A percentile compares a stretch with the other conserved stretches of the same genome.
Conservation (phyloP, 2,329 filamentous ascomycete genomes). For the Lojkania enalia region DNA sequence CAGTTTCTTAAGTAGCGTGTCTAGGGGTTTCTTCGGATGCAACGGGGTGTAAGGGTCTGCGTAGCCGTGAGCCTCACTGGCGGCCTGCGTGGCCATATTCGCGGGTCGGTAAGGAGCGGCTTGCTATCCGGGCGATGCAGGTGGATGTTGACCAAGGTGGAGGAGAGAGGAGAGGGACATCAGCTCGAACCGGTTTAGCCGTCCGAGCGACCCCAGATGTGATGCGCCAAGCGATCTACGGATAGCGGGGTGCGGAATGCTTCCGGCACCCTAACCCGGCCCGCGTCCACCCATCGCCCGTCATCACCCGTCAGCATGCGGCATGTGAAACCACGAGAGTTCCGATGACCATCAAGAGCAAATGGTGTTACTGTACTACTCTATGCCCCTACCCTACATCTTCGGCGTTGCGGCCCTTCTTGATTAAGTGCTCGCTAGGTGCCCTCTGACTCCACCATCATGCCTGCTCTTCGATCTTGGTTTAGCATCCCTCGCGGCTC, state of each 20-base stretch:
- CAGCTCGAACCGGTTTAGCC: background rate
- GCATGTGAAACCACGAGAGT: no score
- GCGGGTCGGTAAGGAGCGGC: constrained; percentile 35
- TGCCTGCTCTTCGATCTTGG: constrained; percentile 56
- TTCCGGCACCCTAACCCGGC: constrained; percentile 20
- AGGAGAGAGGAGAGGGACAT: constrained; percentile 22
- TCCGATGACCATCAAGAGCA: no score
- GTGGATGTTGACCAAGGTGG: constrained; percentile 6
- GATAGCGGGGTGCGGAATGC: constrained; percentile 24
- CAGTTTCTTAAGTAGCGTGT: constrained; percentile 24
- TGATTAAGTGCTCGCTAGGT: no score
- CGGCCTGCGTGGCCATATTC: constrained; percentile 9
- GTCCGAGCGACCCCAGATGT: constrained; percentile 18
- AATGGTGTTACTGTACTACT: no score
- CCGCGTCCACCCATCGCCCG: constrained; percentile 26
- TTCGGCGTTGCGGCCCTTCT: no score
- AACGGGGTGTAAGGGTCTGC: constrained; percentile 30
- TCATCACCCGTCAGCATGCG: constrained; percentile 25
- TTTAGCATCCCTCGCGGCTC: constrained; percentile 62
- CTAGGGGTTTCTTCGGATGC: constrained; percentile 23
- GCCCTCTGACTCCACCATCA: no score
- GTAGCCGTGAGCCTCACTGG: constrained; percentile 14
- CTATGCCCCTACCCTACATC: no score
- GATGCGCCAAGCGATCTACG: background rate
- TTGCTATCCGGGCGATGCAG: constrained; percentile 28